These are phyloP conservation scores for Cladophialophora bantiana DNA, from an alignment of 2,329 filamentous ascomycete species.

Conservation along the genomic window DNA sequence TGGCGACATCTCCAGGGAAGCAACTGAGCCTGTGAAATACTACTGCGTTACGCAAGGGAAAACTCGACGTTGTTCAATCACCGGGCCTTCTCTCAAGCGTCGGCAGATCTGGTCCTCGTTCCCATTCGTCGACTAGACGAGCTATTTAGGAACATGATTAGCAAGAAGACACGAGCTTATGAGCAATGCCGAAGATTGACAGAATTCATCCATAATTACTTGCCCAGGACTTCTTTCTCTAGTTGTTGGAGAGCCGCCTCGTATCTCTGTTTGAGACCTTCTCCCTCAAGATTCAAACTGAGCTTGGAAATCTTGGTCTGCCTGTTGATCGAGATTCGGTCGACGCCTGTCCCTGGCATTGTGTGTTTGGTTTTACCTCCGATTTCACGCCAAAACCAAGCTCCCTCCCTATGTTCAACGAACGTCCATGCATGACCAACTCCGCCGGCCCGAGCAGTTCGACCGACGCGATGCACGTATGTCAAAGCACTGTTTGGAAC, in stretches of 20 bases:
- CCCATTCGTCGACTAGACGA: not conserved
- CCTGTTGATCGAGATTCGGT: constrained; percentile 24
- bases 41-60: not conserved
- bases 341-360: not conserved
- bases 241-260: constrained; percentile 37
- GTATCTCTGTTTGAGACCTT: constrained; percentile 31
- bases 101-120: not conserved
- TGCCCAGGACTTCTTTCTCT: constrained; percentile 33
- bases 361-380: constrained; percentile 53
- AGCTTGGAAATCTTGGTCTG: constrained; percentile 25
- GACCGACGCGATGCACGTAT: constrained; percentile 95
- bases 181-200: not conserved
- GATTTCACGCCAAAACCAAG: constrained; percentile 92
- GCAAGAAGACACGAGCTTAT: not conserved
- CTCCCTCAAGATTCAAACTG: constrained; percentile 28
- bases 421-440: constrained; percentile 83
- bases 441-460: constrained; percentile 90
- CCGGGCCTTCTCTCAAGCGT: too few species aligned
- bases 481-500: constrained; percentile 92
- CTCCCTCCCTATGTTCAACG: constrained; percentile 79
- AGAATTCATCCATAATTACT: not conserved
- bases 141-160: not conserved
- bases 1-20: not conserved
- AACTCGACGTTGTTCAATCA: not conserved
- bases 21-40: not conserved